These are phyloP conservation scores for Monosporascus sp. DNA, from an alignment of 2,329 filamentous ascomycete species.

Conservation along the genomic window DNA sequence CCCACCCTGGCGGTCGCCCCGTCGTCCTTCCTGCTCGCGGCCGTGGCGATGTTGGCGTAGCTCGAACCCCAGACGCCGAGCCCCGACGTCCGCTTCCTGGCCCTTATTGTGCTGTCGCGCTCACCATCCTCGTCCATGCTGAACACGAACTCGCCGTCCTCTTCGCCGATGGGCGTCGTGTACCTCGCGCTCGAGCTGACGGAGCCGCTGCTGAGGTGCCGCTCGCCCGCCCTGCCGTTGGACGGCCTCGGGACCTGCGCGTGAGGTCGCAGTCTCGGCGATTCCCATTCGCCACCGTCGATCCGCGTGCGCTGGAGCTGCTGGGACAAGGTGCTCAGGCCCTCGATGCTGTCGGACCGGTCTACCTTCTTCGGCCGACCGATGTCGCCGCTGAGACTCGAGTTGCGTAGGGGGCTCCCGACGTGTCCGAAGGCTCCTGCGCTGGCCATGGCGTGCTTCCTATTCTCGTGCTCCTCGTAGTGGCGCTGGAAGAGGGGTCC, in stretches of 20 bases:
- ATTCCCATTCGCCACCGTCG: slow-evolving; percentile 37
- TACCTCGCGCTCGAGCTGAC: slow-evolving; percentile 55
- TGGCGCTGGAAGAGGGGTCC: slow-evolving; percentile 56
- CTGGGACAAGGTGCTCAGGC: slow-evolving; percentile 55
- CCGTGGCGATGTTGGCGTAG: slow-evolving; percentile 27
- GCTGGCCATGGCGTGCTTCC: slow-evolving; percentile 35
- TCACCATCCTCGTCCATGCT: slow-evolving; percentile 61
- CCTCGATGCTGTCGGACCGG: slow-evolving; percentile 40
- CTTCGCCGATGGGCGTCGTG: slow-evolving; percentile 61
- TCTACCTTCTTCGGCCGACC: slow-evolving; percentile 36
- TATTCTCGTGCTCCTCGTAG: slow-evolving; percentile 50
- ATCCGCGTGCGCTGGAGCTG: slow-evolving; percentile 58
- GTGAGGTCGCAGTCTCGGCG: slow-evolving; percentile 46
- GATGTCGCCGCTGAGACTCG: slow-evolving; percentile 52
- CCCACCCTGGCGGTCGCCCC: slow-evolving; percentile 22
- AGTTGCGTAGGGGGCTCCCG: slow-evolving; percentile 60
- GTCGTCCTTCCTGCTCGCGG: slow-evolving; percentile 24
- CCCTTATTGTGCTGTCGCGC: slow-evolving; percentile 37
- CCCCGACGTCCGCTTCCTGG: slow-evolving; percentile 45
- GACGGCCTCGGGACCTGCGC: slow-evolving; percentile 35
- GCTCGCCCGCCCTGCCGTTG: slow-evolving; percentile 43
- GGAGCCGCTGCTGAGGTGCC: slow-evolving; percentile 56
- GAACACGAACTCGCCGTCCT: slow-evolving; percentile 60
- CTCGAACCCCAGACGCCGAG: slow-evolving; percentile 28
- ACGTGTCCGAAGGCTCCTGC: slow-evolving; percentile 57